Percentiles rank a stretch among this genome's conserved stretches.
phyloP scores from a whole-genome alignment of 805 yeast genomes.

The Candida lessepsii region DNA sequence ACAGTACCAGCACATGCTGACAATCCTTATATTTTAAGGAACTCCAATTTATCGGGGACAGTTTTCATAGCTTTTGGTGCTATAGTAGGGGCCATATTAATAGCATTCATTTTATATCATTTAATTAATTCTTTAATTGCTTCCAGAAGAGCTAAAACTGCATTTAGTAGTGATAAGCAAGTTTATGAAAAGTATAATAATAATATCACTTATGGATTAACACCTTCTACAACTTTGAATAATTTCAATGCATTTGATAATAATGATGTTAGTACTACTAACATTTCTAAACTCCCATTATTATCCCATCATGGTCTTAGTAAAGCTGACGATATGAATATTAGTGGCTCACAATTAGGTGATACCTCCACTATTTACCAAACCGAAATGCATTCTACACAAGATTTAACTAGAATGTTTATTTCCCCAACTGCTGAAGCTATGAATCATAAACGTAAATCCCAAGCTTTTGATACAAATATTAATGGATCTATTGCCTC shows the following conservation, averaged over 20 bases:
- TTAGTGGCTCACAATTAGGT: constrained; percentile 22
- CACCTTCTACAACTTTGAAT: constrained; percentile 23
- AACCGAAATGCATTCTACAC: constrained; percentile 31
- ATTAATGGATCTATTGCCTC: constrained; percentile 16
- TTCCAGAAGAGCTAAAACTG: constrained; percentile 49
- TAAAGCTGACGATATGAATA: constrained; percentile 17
- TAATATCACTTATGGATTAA: constrained; percentile 19
- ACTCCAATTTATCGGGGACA: constrained; percentile 65
- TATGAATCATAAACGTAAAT: constrained; percentile 46
- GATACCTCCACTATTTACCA: constrained; percentile 35
- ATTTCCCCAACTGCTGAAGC: constrained; percentile 81
- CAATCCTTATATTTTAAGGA: constrained; percentile 63
- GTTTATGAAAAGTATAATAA: constrained; percentile 25
- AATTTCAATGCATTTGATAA: constrained; percentile 6
- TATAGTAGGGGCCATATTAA: constrained; percentile 56
- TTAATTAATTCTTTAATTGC: constrained; percentile 47
- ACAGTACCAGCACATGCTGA: constrained; percentile 55
- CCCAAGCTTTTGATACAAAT: constrained; percentile 21
- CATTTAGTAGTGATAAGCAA: constrained; percentile 32
- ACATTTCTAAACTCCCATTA: constrained; percentile 36
- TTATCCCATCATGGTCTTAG: constrained; percentile 22
- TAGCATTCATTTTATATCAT: constrained; percentile 54
- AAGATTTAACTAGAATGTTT: constrained; percentile 53
- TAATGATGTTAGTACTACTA: constrained; percentile 8
- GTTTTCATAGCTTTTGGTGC: constrained; percentile 82